Evolutionary conservation across 176 grass and related monocot genomes (phyloP), one percentile per base, ranked within the genome.

Genomic region (Pharus latifolius): DNA sequence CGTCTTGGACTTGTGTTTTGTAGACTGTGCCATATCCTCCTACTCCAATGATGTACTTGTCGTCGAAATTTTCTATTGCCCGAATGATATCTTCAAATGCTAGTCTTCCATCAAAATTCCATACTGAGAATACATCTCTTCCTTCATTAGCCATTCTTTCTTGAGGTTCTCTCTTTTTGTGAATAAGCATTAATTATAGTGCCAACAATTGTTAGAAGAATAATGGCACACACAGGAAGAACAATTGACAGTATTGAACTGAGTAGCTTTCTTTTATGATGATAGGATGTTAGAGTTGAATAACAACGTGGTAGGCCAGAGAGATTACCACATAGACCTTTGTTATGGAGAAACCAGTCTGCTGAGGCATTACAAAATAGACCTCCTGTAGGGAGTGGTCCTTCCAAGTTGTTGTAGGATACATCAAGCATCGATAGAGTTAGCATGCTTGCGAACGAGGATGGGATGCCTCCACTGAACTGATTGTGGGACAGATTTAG

Each of bases 401-500:
- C 85, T 34, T 69, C 68, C 6, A 88, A 40, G 22, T 73, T 5
- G 2, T 88, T 88, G 53, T 65, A 88, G 3, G 80, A 75, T 6
- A 88, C 26, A 27, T 88, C 74, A 0, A 88, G 47, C 0, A 17
- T 34, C 14, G 16, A 50, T 11, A 79, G 37, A 28, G 80, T 88
- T 2, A 49, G 0, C 75, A 88, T 75, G n/a, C 46, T 41, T 24
- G 5, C 7, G 1, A 83, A 57, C 4, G 60, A 63, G 23, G 79
- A 38, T 0, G 79, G 80, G 34, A 70, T 69, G 1, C 43, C 46
- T 50, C 78, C 79, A 13, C 2, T n/a, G 6, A 82, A 59, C 16
- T 74, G 78, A 22, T 88, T 88, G 29, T 84, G 80, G 0, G 85
- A 88, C 0, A 84, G 2, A 48, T 88, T 88, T 0, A 80, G 7